These are phyloP conservation scores for Ramaria sp. DNA, from an alignment of 768 basidiomycete genomes.

Conservation along the genomic window DNA sequence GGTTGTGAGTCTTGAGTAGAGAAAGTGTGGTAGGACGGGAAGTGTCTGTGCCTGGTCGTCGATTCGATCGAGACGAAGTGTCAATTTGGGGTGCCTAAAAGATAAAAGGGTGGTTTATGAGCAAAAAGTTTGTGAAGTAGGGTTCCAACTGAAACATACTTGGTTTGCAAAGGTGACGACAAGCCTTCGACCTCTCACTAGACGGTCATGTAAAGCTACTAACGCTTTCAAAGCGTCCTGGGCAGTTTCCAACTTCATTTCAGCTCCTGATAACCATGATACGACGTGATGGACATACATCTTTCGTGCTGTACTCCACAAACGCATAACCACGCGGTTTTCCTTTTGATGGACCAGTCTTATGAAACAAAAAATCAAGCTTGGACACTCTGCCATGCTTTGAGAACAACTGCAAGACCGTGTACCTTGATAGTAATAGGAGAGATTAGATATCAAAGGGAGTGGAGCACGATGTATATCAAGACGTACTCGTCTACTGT, in stretches of 20 bases:
- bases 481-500: constrained; percentile 71
- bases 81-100: constrained; percentile 6
- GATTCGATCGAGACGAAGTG: constrained; percentile 30
- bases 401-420: constrained; percentile 80
- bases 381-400: constrained; percentile 90
- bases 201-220: constrained; percentile 59
- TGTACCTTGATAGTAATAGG: constrained; percentile 41
- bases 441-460: constrained; percentile 6
- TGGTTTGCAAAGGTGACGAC: constrained; percentile 90
- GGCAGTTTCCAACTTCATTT: constrained; percentile 8
- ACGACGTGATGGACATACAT: constrained; percentile 49
- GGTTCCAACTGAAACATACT: constrained; percentile 25
- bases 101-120: background rate
- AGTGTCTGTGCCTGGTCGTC: constrained; percentile 28
- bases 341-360: constrained; percentile 76
- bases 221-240: constrained; percentile 83
- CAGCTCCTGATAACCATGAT: constrained; percentile 9
- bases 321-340: constrained; percentile 96
- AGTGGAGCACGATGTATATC: background rate
- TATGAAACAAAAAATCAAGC: constrained; percentile 94
- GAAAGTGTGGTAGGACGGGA: constrained; percentile 79
- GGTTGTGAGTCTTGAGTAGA: constrained; percentile 59
- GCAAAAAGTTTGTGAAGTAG: background rate
- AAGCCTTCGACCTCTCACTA: constrained; percentile 78
- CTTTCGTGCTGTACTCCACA: constrained; percentile 67